Evolutionary conservation across 2,329 filamentous ascomycete species (phyloP), one percentile per base, ranked within the genome.

Genomic region (Alternaria postmessia): DNA sequence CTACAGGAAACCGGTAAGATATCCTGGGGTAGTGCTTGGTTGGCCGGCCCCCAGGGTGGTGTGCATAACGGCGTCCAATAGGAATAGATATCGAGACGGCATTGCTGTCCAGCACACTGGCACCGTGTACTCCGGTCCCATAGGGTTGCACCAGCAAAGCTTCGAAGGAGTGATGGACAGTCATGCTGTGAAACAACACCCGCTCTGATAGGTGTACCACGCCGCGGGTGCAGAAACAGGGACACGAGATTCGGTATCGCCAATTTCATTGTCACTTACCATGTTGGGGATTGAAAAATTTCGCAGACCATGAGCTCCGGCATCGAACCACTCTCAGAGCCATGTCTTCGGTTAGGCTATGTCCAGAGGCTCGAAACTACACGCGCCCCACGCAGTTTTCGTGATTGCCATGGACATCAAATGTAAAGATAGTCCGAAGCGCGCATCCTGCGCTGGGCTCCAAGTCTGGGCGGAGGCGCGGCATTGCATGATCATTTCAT

Each of bases 21-120:
- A 66, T 62, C 61, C 70, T 66, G 64, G 71, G 64, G 72, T 71
- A 66, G 56, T 51, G 63, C 69, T 68, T 61, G 68, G 62, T 38
- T 63, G 53, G 47, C 30, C 47, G 54, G 54, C 32, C 47, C 38
- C 55, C 48, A 64, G 65, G 57, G 64, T 68, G 34, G 55, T 54
- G 38, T 62, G 57, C 56, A 64, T 36, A 57, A 55, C 22, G 18
- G 22, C 20, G 16, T 59, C 63, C 61, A 65, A 65, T 64, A 20
- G 51, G 38, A 11, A 38, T 16, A 42, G 36, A 18, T 28, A 12
- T 55, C 24, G 49, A 55, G 38, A 49, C n/a, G 43, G 46, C 26
- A 38, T 58, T 46, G 39, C 30, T 51, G 39, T 48, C 52, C 59
- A 57, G 32, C 47, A 56, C n/a, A 43, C 43, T 64, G 59, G 54